Conservation (phyloP, 345 rosid genomes). For the Camelina neglecta region DNA sequence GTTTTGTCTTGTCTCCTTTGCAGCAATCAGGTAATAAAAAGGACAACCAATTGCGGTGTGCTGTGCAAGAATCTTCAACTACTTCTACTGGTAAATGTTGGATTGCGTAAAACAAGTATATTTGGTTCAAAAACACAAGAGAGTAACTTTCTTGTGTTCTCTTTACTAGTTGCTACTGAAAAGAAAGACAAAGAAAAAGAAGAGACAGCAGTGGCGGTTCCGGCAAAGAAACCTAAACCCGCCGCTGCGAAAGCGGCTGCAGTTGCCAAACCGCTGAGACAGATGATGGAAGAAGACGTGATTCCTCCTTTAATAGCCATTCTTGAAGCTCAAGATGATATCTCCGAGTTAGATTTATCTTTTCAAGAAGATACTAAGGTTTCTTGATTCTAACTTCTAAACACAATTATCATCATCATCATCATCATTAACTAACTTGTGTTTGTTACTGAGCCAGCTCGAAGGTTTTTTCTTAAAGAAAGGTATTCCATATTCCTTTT, state of each 20-base stretch:
- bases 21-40: constrained; percentile 54
- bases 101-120: neutral
- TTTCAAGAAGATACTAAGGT: constrained; percentile 85
- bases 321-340: constrained; percentile 72
- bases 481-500: constrained; percentile 62
- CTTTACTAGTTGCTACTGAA: constrained; percentile 51
- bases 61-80: constrained; percentile 77
- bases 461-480: constrained; percentile 81
- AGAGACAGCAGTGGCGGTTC: constrained; percentile 41
- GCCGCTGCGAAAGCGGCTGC: constrained; percentile 69
- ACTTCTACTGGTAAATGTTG: constrained; percentile 57
- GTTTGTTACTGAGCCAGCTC: constrained; percentile 51
- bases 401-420: constrained; percentile 12
- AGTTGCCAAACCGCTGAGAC: constrained; percentile 56
- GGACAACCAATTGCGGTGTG: constrained; percentile 53
- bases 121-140: constrained; percentile 3
- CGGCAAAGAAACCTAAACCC: constrained; percentile 65
- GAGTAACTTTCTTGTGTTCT: constrained; percentile 8
- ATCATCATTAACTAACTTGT: constrained; percentile 1
- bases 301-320: constrained; percentile 71
- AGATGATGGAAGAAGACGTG: constrained; percentile 91
- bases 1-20: constrained; percentile 4
- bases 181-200: constrained; percentile 39
- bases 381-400: neutral
- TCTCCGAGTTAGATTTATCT: constrained; percentile 65